These are phyloP conservation scores for Backusella psychrophila DNA, from an alignment of 192 early-diverging fungal species.

Conservation along the genomic window DNA sequence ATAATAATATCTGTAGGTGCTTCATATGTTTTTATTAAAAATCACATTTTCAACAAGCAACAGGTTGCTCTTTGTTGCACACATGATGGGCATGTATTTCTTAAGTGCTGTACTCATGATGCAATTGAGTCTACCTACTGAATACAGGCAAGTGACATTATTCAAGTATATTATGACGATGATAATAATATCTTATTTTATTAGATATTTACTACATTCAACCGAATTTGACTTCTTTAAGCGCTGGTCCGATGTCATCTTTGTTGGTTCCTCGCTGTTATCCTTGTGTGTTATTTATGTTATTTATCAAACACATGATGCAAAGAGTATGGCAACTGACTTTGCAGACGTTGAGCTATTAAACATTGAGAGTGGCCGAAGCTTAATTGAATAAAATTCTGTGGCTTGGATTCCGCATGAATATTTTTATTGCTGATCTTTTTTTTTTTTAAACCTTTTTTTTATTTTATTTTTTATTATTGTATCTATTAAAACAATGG, in stretches of 20 bases:
- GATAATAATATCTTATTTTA: slow-evolving; percentile 33
- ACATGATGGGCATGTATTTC: slow-evolving; percentile 94
- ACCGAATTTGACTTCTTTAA: slow-evolving; percentile 91
- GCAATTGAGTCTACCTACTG: slow-evolving; percentile 80
- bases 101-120: slow-evolving; percentile 90
- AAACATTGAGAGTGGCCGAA: slow-evolving; percentile 9
- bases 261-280: slow-evolving; percentile 75
- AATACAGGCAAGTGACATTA: slow-evolving; percentile 58
- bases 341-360: slow-evolving; percentile 27
- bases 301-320: slow-evolving; percentile 57
- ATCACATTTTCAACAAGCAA: slow-evolving; percentile 68
- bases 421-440: neutral
- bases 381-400: neutral
- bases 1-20: slow-evolving; percentile 62
- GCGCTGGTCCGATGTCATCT: slow-evolving; percentile 93
- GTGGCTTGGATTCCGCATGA: slow-evolving; percentile 10
- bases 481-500: neutral
- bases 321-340: slow-evolving; percentile 19
- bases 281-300: slow-evolving; percentile 72
- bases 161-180: neutral
- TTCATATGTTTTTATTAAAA: slow-evolving; percentile 59
- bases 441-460: neutral
- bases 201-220: slow-evolving; percentile 73
- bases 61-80: slow-evolving; percentile 77
- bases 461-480: neutral